Evolutionary conservation across 768 basidiomycete species (phyloP).

Genomic region (Auricularia auricula-judae): DNA sequence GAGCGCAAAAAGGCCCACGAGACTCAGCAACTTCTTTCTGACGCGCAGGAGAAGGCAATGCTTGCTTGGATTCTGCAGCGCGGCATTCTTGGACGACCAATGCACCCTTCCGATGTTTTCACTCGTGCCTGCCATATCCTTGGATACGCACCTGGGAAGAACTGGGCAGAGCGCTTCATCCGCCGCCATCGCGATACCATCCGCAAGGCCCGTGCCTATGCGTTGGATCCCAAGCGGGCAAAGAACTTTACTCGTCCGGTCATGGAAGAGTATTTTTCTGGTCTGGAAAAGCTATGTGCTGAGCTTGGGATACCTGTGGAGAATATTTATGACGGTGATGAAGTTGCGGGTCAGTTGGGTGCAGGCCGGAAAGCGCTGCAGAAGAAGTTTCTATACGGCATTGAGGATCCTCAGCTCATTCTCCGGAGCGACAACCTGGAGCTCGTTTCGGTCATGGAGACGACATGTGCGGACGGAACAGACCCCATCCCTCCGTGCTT

Average conservation of each 20-base stretch:
- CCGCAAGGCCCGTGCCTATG: not conserved
- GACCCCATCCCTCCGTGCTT: not conserved
- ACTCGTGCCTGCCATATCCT: no score
- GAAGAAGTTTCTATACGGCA: conserved; percentile 10
- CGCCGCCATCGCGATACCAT: not conserved
- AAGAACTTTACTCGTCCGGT: not conserved
- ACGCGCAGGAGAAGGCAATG: no score
- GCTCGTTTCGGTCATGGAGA: conserved; percentile 36
- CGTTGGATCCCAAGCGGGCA: conserved; percentile 5
- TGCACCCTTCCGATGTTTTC: no score
- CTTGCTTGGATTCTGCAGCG: no score
- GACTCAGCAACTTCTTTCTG: no score
- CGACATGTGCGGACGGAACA: conserved; percentile 29
- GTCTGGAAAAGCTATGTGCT: not conserved
- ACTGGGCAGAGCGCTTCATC: not conserved
- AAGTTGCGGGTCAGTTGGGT: conserved; percentile 3
- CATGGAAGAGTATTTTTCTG: not conserved
- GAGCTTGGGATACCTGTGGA: conserved; percentile 6
- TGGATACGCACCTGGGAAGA: no score
- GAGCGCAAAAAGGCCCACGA: no score
- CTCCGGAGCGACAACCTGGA: conserved; percentile 26
- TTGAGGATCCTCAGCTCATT: conserved; percentile 12
- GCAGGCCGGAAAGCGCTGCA: conserved; percentile 6
- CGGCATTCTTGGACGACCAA: no score
- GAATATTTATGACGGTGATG: conserved; percentile 7